A percentile compares a stretch with the other conserved stretches of the same genome.
These are phyloP conservation scores for Talaromyces adpressus DNA, from an alignment of 495 filamentous ascomycete species.

Conservation along the genomic window DNA sequence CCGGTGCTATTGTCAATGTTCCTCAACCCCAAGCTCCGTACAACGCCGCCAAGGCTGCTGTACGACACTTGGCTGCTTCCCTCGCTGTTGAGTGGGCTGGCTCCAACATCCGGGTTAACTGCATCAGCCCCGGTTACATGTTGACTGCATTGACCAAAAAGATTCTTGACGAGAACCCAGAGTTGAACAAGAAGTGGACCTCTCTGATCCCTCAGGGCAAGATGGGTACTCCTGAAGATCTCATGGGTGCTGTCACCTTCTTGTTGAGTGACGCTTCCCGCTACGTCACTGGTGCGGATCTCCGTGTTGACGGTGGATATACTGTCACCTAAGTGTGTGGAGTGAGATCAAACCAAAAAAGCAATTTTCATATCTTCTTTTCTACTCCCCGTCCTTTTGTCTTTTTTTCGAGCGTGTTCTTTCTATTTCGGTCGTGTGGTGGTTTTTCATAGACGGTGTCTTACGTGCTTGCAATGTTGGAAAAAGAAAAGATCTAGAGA, in stretches of 20 bases:
- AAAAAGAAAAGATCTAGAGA: background rate
- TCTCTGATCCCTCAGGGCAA: conserved; percentile 84
- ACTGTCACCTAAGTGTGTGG: conserved; percentile 60
- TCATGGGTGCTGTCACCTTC: conserved; percentile 91
- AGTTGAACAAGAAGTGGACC: conserved; percentile 80
- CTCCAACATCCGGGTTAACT: conserved; percentile 80
- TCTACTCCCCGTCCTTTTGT: background rate
- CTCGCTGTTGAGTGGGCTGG: conserved; percentile 88
- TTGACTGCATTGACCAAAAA: conserved; percentile 91
- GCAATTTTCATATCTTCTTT: background rate
- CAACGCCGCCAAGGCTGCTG: conserved; percentile 83
- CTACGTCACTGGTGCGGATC: conserved; percentile 86
- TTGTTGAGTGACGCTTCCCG: conserved; percentile 75
- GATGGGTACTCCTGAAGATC: conserved; percentile 86
- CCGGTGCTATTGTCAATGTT: conserved; percentile 83
- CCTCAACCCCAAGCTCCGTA: conserved; percentile 93
- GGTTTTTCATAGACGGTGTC: conserved; percentile 6
- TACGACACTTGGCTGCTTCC: conserved; percentile 71
- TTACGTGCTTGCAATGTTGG: background rate
- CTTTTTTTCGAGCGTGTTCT: background rate
- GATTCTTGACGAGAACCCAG: conserved; percentile 87
- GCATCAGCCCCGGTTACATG: conserved; percentile 91
- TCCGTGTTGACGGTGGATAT: conserved; percentile 89
- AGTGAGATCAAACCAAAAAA: background rate
- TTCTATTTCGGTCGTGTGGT: conserved; percentile 1